phyloP scores from a whole-genome alignment of 2,329 filamentous ascomycete species.

The Exophiala mesophila region DNA sequence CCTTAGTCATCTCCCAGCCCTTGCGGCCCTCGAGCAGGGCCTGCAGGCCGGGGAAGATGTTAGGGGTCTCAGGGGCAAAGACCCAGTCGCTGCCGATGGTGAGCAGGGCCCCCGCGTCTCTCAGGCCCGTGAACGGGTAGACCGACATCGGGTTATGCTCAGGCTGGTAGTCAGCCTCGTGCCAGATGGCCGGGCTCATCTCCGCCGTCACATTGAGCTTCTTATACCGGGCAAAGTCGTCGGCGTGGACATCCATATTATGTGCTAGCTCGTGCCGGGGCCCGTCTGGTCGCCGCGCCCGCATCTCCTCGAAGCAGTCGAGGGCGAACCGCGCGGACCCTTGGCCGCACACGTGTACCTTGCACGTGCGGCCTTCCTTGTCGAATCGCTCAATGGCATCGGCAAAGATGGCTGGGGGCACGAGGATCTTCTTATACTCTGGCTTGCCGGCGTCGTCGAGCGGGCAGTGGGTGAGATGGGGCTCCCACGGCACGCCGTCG shows the following conservation, averaged over 20 bases:
- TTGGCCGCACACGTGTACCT: constrained; percentile 32
- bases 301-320: constrained; percentile 29
- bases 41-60: constrained; percentile 12
- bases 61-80: constrained; percentile 12
- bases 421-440: constrained; percentile 24
- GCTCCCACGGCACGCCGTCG: constrained; percentile 19
- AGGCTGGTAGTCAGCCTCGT: constrained; percentile 5
- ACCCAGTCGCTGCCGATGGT: constrained; percentile 17
- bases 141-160: constrained; percentile 8
- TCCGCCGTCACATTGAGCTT: constrained; percentile 13
- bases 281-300: constrained; percentile 27
- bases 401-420: constrained; percentile 16
- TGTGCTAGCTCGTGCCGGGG: constrained; percentile 30
- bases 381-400: constrained; percentile 31
- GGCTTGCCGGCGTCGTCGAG: constrained; percentile 28
- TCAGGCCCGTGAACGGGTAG: constrained; percentile 9
- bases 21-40: constrained; percentile 7
- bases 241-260: constrained; percentile 11
- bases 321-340: constrained; percentile 31
- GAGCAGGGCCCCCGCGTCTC: constrained; percentile 8
- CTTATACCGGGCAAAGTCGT: constrained; percentile 10
- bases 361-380: constrained; percentile 30
- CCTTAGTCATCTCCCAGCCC: constrained; percentile 10
- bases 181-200: constrained; percentile 15
- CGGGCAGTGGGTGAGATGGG: constrained; percentile 25